phyloP scores from a whole-genome alignment of 2,329 filamentous ascomycete genomes.

The Boeremia lycopersici region DNA sequence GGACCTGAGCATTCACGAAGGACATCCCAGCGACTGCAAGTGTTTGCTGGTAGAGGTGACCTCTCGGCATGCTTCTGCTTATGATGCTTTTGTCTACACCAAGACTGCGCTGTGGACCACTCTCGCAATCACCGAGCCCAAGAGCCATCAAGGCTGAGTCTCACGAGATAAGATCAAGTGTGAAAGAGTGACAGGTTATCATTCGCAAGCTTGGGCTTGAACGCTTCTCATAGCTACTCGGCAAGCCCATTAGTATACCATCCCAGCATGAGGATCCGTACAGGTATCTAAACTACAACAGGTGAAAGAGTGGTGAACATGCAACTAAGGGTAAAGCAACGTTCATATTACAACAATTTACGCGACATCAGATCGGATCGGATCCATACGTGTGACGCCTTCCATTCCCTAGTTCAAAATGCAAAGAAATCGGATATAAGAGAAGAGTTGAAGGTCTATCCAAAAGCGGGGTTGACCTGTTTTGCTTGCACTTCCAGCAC shows the following conservation, averaged over 20 bases:
- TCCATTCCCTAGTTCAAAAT: constrained; percentile 19
- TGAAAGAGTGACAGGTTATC: constrained; percentile 3
- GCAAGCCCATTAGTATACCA: constrained; percentile 11
- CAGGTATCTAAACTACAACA: constrained; percentile 34
- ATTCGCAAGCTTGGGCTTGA: background rate
- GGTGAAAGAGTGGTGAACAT: constrained; percentile 23
- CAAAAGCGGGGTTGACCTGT: constrained; percentile 4
- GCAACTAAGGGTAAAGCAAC: constrained; percentile 23
- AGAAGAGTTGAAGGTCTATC: constrained; percentile 12
- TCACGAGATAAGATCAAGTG: too few species aligned
- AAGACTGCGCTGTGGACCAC: too few species aligned
- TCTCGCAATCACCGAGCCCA: too few species aligned
- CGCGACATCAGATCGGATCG: constrained; percentile 22
- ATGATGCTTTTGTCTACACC: too few species aligned
- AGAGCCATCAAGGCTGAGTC: too few species aligned
- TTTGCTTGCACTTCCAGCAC: background rate
- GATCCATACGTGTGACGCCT: constrained; percentile 17
- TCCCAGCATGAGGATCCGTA: constrained; percentile 21
- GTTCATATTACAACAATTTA: constrained; percentile 33
- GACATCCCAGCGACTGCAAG: too few species aligned
- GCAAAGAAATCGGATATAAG: constrained; percentile 23
- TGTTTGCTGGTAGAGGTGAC: too few species aligned
- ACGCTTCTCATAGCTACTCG: background rate
- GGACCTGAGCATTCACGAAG: background rate
- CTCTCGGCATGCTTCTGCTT: too few species aligned